phyloP scores from a whole-genome alignment of 768 basidiomycete genomes.

The Mycena epipterygia region DNA sequence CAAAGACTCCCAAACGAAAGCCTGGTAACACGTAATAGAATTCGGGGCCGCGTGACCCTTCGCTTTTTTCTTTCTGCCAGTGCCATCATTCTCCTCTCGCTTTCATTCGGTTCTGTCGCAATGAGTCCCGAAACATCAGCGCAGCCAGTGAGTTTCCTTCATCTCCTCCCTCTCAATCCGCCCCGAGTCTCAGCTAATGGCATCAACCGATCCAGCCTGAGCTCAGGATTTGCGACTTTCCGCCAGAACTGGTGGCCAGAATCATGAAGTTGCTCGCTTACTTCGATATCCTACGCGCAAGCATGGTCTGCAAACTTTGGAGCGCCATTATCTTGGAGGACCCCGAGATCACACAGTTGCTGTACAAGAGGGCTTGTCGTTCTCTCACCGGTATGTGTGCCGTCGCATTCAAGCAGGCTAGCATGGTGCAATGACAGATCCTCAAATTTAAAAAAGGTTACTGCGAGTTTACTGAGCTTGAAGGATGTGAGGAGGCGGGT shows the following conservation, averaged over 20 bases:
- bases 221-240: neutral
- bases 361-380: conserved; percentile 11
- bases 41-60: too few species aligned
- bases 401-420: neutral
- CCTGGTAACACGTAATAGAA: too few species aligned
- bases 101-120: too few species aligned
- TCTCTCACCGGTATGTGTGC: neutral
- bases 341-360: conserved; percentile 8
- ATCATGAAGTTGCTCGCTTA: neutral
- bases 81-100: too few species aligned
- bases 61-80: too few species aligned
- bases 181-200: too few species aligned
- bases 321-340: neutral
- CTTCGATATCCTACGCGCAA: conserved; percentile 3
- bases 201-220: too few species aligned
- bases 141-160: neutral
- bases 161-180: neutral
- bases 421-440: too few species aligned
- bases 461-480: neutral
- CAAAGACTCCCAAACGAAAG: too few species aligned
- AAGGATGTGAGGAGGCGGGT: neutral
- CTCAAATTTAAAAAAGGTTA: too few species aligned
- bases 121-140: neutral
- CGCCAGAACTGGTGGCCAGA: conserved; percentile 10
- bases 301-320: conserved; percentile 3